phyloP scores from a whole-genome alignment of 2,329 filamentous ascomycete genomes.

The Metarhizium brunneum region DNA sequence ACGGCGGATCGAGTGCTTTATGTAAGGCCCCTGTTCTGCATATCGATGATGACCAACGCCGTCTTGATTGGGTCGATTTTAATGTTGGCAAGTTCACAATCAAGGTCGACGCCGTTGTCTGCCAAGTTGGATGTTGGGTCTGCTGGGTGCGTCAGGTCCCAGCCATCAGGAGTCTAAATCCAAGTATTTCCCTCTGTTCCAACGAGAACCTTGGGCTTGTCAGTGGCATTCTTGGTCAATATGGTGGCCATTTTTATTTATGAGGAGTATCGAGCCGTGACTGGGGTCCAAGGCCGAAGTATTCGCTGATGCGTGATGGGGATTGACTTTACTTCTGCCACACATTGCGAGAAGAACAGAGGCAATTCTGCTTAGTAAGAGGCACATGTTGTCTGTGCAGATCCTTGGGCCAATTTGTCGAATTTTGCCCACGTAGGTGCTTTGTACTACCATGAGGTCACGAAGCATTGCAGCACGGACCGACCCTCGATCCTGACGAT shows the following conservation, averaged over 20 bases:
- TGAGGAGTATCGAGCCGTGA: background rate
- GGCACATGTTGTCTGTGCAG: too few relatives aligned
- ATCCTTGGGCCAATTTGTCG: too few relatives aligned
- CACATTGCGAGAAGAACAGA: too few relatives aligned
- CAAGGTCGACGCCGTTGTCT: background rate
- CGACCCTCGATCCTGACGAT: too few relatives aligned
- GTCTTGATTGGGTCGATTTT: conserved; percentile 2
- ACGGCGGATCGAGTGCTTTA: background rate
- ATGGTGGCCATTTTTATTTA: background rate
- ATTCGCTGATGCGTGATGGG: too few relatives aligned
- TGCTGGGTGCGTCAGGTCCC: background rate
- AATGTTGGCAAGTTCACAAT: background rate
- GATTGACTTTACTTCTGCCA: too few relatives aligned
- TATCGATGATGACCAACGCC: background rate
- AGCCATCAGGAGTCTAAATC: background rate
- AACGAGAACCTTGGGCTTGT: background rate
- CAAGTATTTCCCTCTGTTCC: background rate
- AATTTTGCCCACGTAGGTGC: too few relatives aligned
- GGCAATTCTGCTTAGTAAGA: too few relatives aligned
- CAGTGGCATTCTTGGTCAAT: background rate
- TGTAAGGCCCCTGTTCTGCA: background rate
- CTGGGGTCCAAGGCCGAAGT: too few relatives aligned
- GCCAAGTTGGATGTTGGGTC: background rate
- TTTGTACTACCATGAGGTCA: too few relatives aligned
- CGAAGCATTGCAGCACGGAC: too few relatives aligned